Evolutionary conservation across 768 basidiomycete species (phyloP), one percentile per base, ranked within the genome.

Genomic region (Hypsizygus marmoreus): DNA sequence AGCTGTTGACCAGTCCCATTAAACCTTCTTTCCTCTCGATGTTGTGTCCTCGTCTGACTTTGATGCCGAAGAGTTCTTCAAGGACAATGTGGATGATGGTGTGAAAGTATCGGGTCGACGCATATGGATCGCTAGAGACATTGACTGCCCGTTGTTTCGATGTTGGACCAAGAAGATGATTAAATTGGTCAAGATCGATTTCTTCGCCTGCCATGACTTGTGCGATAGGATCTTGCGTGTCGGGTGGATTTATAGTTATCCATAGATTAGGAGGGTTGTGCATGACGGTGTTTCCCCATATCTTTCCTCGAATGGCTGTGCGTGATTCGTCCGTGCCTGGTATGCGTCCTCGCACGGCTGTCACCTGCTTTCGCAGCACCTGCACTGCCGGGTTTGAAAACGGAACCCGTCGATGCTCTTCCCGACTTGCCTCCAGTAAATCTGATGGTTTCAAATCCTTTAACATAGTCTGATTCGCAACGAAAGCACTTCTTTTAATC

Each of bases 221-320:
- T 0, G 67, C 70, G 20, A 78, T 58, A 0, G 75, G 76, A 48
- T 76, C 70, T 28, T 73, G 63, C 0, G 64, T 50, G 46, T 77
- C 70, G 0, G 51, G 39, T 0, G 68, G 71, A 37, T 74, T 76
- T 1, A 77, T 61, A 0, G 74, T 77, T 2, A 71, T 46, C 75
- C 75, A 77, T 0, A 76, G 19, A 1, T 40, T 46, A 0, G 72
- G 71, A 1, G 67, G 64, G 11, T 0, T 59, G 20, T 51, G 52
- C 1, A 51, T 16, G 0, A 70, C 17, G 2, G 55, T 58, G 0
- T 65, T 72, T 3, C 60, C 56, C 72, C 72, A 74, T 3, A 75
- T 66, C 28, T 73, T 59, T 3, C 59, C 47, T 1, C 67, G 54
- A 1, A 68, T 35, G 1, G 41, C 37, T 0, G 34, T 35, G 9